Base-by-base conservation (phyloP, 2,329 filamentous ascomycete genomes). In the Aaosphaeria pasadenensis region DNA sequence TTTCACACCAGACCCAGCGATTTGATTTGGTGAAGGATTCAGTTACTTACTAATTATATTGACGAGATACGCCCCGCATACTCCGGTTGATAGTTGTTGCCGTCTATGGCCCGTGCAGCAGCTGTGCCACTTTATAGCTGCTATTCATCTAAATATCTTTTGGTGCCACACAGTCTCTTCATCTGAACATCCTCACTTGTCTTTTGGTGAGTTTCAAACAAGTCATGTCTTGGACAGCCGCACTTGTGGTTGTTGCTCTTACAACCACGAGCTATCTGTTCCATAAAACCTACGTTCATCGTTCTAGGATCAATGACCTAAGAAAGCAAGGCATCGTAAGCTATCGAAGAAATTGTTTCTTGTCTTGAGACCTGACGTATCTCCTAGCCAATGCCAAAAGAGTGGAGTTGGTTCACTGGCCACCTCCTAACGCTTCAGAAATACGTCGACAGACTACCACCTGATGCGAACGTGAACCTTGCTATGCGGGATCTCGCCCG, bases 381-480 rank as follows among this genome's bases (percentile, higher is more conserved):
- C 30, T 28, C 7, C 17, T 32, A 51, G 48, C 40, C 49, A 11
- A 54, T 51, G 51, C 51, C 49, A 30, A 13, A 36, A 13, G 46
- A 38, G 41, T 54, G 52, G 52, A 51, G 46, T 32, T 54, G 49
- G 52, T 28, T 47, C 5, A 45, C 43, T 5, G 52, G 52, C 30
- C 52, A 52, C 30, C 35, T 52, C 5, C 39, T 45, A 5, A 29
- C 36, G 2, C 39, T 52, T 11, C 24, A 51, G 6, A 45, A 47
- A 29, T 43, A 46, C 7, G 30, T 42, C 11, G 29, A 50, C 5
- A 41, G 32, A 9, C 29, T 54, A 9, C 52, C 52, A 2, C 35
- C 44, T 4, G 44, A 49, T 33, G 52, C 52, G 11, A 49, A 47
- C 30, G 36, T 52, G 6, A 43, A 49, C 28, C 17, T 49, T 6